Conservation (phyloP, 2,329 filamentous ascomycete genomes). For the Cladosporium sphaerospermum region DNA sequence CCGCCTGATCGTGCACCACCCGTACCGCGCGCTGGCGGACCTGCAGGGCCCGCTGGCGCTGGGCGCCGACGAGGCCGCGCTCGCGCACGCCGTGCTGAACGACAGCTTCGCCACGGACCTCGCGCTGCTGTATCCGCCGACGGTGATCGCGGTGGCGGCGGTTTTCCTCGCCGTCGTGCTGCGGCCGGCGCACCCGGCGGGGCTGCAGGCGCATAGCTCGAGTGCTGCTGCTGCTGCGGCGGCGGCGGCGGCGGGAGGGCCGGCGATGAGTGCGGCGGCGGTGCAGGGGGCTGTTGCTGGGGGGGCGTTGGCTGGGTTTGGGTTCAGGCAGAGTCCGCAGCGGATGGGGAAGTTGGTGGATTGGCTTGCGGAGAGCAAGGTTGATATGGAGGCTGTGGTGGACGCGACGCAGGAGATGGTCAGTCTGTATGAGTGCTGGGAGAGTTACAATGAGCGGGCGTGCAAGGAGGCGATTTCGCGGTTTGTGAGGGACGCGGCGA, state of each 20-base stretch:
- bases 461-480: conserved; percentile 58
- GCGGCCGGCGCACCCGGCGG: conserved; percentile 50
- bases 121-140: conserved; percentile 78
- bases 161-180: conserved; percentile 80
- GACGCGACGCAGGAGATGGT: conserved; percentile 90
- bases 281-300: conserved; percentile 34
- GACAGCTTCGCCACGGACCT: conserved; percentile 90
- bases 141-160: conserved; percentile 79
- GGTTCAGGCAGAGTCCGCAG: conserved; percentile 31
- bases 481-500: conserved; percentile 57
- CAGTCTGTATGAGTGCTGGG: conserved; percentile 75
- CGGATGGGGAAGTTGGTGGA: conserved; percentile 52
- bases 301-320: conserved; percentile 20
- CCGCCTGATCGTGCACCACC: conserved; percentile 84
- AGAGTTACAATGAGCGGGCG: conserved; percentile 57
- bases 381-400: conserved; percentile 78
- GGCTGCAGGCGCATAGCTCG: conserved; percentile 38
- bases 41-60: conserved; percentile 65
- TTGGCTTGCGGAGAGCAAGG: conserved; percentile 79
- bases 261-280: conserved; percentile 19
- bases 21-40: conserved; percentile 72
- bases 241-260: conserved; percentile 22
- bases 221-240: conserved; percentile 21
- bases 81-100: conserved; percentile 81
- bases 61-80: conserved; percentile 67